Evolutionary conservation across 2,329 filamentous ascomycete species (phyloP).

Genomic region (Fusarium sp.): DNA sequence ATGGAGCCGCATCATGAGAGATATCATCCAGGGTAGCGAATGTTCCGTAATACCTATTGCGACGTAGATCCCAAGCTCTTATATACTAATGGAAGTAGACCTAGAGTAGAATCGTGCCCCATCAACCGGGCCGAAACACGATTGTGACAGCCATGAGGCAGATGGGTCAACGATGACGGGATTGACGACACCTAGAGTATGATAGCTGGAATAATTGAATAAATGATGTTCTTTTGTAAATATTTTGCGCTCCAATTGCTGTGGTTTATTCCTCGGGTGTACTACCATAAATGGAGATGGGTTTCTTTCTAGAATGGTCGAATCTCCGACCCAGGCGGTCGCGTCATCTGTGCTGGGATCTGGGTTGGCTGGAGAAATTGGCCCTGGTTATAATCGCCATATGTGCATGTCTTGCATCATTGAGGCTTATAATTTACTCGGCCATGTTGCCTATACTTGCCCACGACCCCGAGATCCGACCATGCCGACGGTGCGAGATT

Average conservation of each 20-base stretch:
- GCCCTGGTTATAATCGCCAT: conserved; percentile 4
- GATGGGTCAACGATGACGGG: background rate
- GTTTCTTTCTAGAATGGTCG: background rate
- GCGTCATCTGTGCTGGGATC: conserved; percentile 2
- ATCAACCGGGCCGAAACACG: background rate
- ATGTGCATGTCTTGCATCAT: conserved; percentile 4
- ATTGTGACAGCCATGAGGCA: background rate
- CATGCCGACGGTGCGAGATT: background rate
- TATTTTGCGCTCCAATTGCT: background rate
- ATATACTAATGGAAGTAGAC: background rate
- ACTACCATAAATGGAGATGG: background rate
- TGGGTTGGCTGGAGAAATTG: background rate
- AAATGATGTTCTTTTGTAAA: background rate
- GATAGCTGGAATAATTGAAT: conserved; percentile 7
- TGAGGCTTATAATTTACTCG: background rate
- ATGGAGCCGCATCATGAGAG: background rate
- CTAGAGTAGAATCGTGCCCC: background rate
- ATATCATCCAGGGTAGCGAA: background rate
- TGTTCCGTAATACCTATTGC: background rate
- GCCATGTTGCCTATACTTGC: background rate
- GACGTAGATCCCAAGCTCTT: background rate
- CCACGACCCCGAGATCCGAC: background rate
- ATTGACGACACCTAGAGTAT: background rate
- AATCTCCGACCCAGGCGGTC: background rate
- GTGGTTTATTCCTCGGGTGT: background rate